Conservation (phyloP, 2,329 filamentous ascomycete species). For the Macroventuria anomochaeta region DNA sequence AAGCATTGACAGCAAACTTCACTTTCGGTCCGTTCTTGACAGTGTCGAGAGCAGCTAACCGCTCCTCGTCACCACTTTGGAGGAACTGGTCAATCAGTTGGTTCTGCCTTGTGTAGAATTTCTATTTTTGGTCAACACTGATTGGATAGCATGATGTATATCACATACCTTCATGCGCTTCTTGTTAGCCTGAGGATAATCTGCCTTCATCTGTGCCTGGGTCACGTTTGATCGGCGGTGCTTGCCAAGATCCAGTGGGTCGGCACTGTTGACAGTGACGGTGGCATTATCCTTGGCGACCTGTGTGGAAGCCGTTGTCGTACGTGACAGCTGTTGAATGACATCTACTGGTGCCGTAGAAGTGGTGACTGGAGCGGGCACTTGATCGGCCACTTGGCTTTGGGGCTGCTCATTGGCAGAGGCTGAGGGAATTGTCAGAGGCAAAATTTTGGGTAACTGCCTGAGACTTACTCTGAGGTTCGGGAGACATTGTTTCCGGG, state of each 20-base stretch:
- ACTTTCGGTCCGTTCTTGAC: constrained; percentile 55
- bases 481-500: constrained; percentile 43
- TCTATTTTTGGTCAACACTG: constrained; percentile 27
- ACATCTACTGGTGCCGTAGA: constrained; percentile 31
- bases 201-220: constrained; percentile 56
- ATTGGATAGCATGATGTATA: background rate
- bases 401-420: constrained; percentile 31
- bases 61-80: constrained; percentile 63
- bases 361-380: constrained; percentile 34
- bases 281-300: constrained; percentile 32
- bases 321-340: constrained; percentile 34
- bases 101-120: constrained; percentile 52
- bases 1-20: constrained; percentile 49
- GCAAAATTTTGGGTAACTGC: constrained; percentile 11
- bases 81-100: constrained; percentile 57
- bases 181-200: constrained; percentile 53
- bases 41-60: constrained; percentile 58
- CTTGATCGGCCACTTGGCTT: constrained; percentile 40
- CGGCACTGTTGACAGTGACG: constrained; percentile 27
- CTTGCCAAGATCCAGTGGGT: constrained; percentile 49
- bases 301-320: constrained; percentile 26
- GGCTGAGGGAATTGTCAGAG: constrained; percentile 38
- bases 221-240: constrained; percentile 47
- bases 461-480: constrained; percentile 39
- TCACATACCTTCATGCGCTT: constrained; percentile 42